These are phyloP conservation scores for Trametes villosa DNA, from an alignment of 768 basidiomycete genomes.

Conservation along the genomic window DNA sequence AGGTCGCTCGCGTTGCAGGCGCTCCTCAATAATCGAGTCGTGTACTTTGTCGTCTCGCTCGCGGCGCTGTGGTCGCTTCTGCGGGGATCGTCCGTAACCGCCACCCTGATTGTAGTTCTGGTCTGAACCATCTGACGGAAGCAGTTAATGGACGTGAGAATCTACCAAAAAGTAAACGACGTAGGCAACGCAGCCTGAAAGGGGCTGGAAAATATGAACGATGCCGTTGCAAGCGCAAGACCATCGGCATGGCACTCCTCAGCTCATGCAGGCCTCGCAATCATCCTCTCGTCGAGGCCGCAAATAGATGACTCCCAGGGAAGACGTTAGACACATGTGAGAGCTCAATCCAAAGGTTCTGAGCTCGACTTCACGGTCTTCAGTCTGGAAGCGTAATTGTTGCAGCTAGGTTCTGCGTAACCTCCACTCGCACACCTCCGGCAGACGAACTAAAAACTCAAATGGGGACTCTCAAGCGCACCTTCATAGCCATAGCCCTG, in stretches of 20 bases:
- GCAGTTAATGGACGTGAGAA: conserved; percentile 28
- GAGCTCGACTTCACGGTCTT: conserved; percentile 1
- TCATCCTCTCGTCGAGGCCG: background rate
- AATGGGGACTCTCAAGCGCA: conserved; percentile 77
- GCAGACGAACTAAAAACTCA: conserved; percentile 7
- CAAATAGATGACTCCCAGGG: background rate
- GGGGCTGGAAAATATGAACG: background rate
- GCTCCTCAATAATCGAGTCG: conserved; percentile 91
- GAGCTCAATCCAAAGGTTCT: conserved; percentile 24
- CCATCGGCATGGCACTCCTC: background rate
- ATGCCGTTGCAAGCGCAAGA: background rate
- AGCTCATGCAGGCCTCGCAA: background rate
- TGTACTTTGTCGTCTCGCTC: conserved; percentile 89
- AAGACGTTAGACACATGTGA: background rate
- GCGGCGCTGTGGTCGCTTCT: conserved; percentile 60
- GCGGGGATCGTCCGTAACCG: conserved; percentile 39
- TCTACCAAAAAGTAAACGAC: conserved; percentile 5
- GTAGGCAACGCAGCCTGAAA: background rate
- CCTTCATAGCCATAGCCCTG: conserved; percentile 81
- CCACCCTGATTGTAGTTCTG: conserved; percentile 56
- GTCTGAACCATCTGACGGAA: conserved; percentile 67
- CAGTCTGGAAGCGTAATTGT: background rate
- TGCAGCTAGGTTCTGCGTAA: background rate
- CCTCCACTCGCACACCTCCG: conserved; percentile 4
- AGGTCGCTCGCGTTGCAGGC: conserved; percentile 90